Percentiles rank a stretch among this genome's conserved stretches.
Evolutionary conservation across 2,329 filamentous ascomycete species (phyloP).

Genomic region (Colletotrichum sp.): DNA sequence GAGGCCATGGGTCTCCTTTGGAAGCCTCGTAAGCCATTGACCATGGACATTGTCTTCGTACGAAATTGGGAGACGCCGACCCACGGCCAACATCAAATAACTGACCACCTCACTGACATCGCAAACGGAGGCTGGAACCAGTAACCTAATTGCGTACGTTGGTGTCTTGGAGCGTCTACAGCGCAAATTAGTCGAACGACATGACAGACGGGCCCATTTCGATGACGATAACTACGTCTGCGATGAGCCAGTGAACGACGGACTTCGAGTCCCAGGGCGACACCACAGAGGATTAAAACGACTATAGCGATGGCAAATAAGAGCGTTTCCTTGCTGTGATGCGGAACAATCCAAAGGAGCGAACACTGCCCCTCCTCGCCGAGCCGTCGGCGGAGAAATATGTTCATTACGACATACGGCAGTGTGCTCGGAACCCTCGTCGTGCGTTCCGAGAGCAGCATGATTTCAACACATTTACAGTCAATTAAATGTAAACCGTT

Average conservation of each 20-base stretch:
- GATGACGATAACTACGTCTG: background rate
- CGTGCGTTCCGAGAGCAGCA: background rate
- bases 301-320: too few relatives aligned
- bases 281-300: background rate
- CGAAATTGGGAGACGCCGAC: background rate
- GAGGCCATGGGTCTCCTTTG: background rate
- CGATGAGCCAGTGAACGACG: background rate
- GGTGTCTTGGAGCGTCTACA: background rate
- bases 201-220: background rate
- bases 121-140: background rate
- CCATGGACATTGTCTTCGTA: background rate
- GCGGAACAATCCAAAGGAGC: too few relatives aligned
- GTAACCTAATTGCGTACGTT: accelerated
- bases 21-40: background rate
- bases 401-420: background rate
- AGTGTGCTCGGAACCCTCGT: background rate
- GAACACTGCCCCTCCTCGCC: background rate
- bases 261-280: background rate
- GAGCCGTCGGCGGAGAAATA: background rate
- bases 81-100: background rate
- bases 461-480: background rate
- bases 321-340: background rate
- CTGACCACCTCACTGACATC: background rate
- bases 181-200: background rate
- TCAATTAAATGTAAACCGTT: background rate